These are phyloP conservation scores for Hanseniaspora lindneri DNA, from an alignment of 805 yeast genomes.

Conservation along the genomic window DNA sequence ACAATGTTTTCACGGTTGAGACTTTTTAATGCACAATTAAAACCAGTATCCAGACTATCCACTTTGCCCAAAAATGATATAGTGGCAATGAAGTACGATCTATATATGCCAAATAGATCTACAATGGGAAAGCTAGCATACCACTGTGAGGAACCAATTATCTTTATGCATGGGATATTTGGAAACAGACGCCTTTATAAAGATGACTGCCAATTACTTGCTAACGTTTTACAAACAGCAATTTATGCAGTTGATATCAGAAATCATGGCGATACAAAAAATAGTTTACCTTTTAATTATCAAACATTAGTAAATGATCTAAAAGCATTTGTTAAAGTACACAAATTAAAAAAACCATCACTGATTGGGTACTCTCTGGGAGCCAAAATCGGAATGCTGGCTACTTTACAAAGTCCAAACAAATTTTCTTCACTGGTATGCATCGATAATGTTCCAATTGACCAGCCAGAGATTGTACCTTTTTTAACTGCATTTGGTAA, in stretches of 20 bases:
- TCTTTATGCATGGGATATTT: slow-evolving; percentile 42
- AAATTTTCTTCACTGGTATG: slow-evolving; percentile 35
- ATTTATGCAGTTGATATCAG: slow-evolving; percentile 40
- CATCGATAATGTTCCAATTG: slow-evolving; percentile 20
- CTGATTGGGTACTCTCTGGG: slow-evolving; percentile 51
- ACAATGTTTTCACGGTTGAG: neutral
- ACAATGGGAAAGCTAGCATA: slow-evolving; percentile 19
- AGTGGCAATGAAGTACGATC: slow-evolving; percentile 24
- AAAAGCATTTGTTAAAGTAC: slow-evolving; percentile 23
- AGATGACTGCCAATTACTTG: slow-evolving; percentile 30
- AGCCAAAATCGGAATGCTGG: slow-evolving; percentile 43
- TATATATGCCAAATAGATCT: slow-evolving; percentile 22
- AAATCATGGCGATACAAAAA: slow-evolving; percentile 44
- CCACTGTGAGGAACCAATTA: slow-evolving; percentile 26
- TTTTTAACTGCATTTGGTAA: slow-evolving; percentile 16
- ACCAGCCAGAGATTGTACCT: slow-evolving; percentile 21
- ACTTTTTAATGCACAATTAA: neutral
- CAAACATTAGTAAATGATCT: slow-evolving; percentile 36
- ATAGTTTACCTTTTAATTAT: slow-evolving; percentile 37
- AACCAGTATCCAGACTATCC: neutral
- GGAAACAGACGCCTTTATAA: slow-evolving; percentile 31
- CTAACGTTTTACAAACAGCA: slow-evolving; percentile 27
- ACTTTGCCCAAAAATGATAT: slow-evolving; percentile 19
- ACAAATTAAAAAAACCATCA: slow-evolving; percentile 24
- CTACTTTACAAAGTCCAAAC: slow-evolving; percentile 27